These are phyloP conservation scores for Marvania coccoides DNA, from an alignment of 139 green algal species.

Conservation along the genomic window DNA sequence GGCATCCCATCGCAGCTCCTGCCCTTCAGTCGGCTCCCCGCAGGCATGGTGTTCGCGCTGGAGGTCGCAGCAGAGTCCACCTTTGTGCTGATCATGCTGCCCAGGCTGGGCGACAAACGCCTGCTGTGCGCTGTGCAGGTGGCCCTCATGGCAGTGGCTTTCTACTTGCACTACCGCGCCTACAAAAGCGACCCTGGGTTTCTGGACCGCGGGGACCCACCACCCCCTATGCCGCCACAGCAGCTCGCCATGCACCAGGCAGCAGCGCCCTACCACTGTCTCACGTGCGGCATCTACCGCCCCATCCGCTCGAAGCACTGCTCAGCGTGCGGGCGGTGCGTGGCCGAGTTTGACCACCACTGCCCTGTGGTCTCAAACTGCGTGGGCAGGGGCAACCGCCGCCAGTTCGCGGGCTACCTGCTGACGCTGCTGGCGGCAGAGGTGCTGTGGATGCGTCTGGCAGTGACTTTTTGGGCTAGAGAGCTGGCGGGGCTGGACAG, in stretches of 20 bases:
- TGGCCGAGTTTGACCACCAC: conserved; percentile 50
- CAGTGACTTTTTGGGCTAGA: background rate
- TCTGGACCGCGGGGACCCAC: background rate
- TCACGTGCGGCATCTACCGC: conserved; percentile 33
- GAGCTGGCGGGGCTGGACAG: background rate
- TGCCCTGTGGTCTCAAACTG: conserved; percentile 48
- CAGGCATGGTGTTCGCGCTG: conserved; percentile 5
- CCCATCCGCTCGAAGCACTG: conserved; percentile 52
- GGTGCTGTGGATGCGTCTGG: conserved; percentile 31
- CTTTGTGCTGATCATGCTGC: conserved; percentile 2
- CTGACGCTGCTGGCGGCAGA: conserved; percentile 24
- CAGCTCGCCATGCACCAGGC: conserved; percentile 1
- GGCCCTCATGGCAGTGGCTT: background rate
- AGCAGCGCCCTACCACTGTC: conserved; percentile 19
- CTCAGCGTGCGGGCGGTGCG: conserved; percentile 33
- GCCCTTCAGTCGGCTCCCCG: conserved; percentile 9
- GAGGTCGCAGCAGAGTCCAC: background rate
- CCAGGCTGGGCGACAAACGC: background rate
- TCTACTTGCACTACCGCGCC: conserved; percentile 5
- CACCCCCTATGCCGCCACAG: conserved; percentile 2
- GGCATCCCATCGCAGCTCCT: conserved; percentile 15
- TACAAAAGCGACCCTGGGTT: conserved; percentile 6
- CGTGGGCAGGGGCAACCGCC: conserved; percentile 38
- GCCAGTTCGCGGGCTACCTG: conserved; percentile 35
- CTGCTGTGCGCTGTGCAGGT: background rate